Evolutionary conservation across 2,329 filamentous ascomycete genomes (phyloP).

Genomic region (Claviceps cyperi): DNA sequence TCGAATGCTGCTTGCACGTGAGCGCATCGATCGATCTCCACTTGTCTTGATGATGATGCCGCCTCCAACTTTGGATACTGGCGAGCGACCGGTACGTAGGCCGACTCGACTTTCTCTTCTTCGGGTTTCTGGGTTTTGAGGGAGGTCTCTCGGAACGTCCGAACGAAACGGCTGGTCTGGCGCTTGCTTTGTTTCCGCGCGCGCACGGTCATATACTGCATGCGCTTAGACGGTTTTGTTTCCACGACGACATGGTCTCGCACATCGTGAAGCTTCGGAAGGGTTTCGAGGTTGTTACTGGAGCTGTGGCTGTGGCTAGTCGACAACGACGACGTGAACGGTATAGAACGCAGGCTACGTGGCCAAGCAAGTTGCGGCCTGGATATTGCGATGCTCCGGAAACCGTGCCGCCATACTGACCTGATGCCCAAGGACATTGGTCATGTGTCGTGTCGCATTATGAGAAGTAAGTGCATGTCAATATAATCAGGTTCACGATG

Average conservation of each 20-base stretch:
- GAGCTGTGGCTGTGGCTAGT: not conserved
- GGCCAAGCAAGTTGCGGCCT: constrained; percentile 11
- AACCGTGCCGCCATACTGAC: constrained; percentile 27
- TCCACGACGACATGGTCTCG: not conserved
- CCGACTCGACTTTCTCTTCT: constrained; percentile 10
- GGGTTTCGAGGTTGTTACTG: not conserved
- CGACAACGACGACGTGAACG: not conserved
- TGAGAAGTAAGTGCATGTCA: constrained; percentile 5
- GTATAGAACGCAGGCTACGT: constrained; percentile 8
- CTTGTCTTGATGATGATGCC: constrained; percentile 9
- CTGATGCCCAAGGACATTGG: constrained; percentile 32
- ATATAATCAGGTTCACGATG: not conserved
- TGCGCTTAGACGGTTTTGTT: not conserved
- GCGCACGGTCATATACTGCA: not conserved
- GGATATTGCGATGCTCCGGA: constrained; percentile 17
- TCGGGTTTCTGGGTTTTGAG: constrained; percentile 9
- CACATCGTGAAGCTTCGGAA: not conserved
- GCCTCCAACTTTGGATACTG: constrained; percentile 15
- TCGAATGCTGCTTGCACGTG: constrained; percentile 24
- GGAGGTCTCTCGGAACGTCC: constrained; percentile 14
- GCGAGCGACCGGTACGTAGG: constrained; percentile 15
- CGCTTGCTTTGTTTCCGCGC: constrained; percentile 4
- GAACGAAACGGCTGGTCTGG: constrained; percentile 15
- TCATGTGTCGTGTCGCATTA: constrained; percentile 24
- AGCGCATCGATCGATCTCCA: constrained; percentile 12